Evolutionary conservation across 139 green algal species (phyloP).

Genomic region (Coelastrella sp.): DNA sequence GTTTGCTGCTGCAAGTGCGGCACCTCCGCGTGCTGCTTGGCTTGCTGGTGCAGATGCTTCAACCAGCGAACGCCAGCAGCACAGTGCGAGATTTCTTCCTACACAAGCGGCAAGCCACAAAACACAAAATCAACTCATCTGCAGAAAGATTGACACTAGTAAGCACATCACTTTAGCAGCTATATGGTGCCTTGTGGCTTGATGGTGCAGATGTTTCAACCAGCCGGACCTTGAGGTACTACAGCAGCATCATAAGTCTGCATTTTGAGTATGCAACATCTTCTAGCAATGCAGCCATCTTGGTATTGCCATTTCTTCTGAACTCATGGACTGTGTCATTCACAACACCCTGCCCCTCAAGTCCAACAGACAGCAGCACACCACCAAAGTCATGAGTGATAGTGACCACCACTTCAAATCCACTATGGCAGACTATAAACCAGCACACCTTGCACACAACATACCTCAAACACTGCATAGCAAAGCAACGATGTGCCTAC

Average conservation of each 20-base stretch:
- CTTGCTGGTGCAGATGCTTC: conserved; percentile 69
- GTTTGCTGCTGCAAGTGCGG: background rate
- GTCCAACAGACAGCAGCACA: too few species aligned
- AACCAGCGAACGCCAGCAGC: conserved; percentile 90
- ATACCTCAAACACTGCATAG: background rate
- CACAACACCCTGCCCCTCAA: background rate
- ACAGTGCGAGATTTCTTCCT: conserved; percentile 94
- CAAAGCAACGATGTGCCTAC: conserved; percentile 35
- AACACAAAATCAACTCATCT: background rate
- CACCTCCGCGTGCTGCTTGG: conserved; percentile 23
- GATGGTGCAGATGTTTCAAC: too few species aligned
- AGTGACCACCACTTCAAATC: too few species aligned
- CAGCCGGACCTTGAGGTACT: too few species aligned
- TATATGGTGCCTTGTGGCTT: too few species aligned
- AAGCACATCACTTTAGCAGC: background rate
- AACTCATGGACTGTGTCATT: too few species aligned
- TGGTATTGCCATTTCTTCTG: too few species aligned
- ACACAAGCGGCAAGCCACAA: background rate
- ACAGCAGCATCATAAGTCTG: too few species aligned
- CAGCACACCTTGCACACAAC: background rate
- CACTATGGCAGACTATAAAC: too few species aligned
- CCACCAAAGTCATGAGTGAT: too few species aligned
- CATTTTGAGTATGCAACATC: too few species aligned
- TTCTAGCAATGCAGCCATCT: too few species aligned
- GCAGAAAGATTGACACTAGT: background rate